These are phyloP conservation scores for Loxodes magnus DNA, from an alignment of 73 alveolate species.

Conservation along the genomic window DNA sequence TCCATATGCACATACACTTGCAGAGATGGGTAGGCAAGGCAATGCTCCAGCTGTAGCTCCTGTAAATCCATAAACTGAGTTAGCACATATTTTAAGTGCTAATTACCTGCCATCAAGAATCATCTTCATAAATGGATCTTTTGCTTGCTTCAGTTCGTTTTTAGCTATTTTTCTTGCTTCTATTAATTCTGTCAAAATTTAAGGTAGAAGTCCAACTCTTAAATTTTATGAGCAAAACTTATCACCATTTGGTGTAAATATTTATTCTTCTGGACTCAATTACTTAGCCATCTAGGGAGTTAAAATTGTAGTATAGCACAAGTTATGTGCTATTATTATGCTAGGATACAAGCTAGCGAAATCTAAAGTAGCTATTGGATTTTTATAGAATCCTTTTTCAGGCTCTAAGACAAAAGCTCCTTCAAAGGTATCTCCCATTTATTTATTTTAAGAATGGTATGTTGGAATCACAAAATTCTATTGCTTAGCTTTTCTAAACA, in stretches of 20 bases:
- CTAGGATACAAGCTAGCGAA: conserved; percentile 99
- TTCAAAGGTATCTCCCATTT: conserved; percentile 88
- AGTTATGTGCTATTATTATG: conserved; percentile 99
- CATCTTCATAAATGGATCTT: conserved; percentile 90
- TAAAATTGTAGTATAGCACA: conserved; percentile 89
- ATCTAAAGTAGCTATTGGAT: conserved; percentile 98
- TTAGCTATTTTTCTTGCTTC: conserved; percentile 96
- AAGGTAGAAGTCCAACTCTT: conserved; percentile 94
- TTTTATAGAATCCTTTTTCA: conserved; percentile 78
- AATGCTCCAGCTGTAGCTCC: conserved; percentile 98
- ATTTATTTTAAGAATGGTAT: conserved; percentile 13
- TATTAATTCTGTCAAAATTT: conserved; percentile 90
- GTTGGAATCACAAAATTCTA: conserved; percentile 87
- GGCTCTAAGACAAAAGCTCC: conserved; percentile 99
- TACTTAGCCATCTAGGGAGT: conserved; percentile 22
- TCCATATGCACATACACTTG: conserved; percentile 88
- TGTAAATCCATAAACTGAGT: conserved; percentile 99
- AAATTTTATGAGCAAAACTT: conserved; percentile 78
- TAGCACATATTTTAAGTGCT: conserved; percentile 97
- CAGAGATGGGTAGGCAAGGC: conserved; percentile 96
- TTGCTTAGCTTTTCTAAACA: conserved; percentile 79
- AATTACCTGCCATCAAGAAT: conserved; percentile 98
- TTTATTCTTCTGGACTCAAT: conserved; percentile 51
- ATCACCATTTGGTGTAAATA: conserved; percentile 84
- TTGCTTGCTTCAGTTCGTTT: conserved; percentile 68